phyloP scores from a whole-genome alignment of 208 protist genomes.

The Trypanosoma cruzi region DNA sequence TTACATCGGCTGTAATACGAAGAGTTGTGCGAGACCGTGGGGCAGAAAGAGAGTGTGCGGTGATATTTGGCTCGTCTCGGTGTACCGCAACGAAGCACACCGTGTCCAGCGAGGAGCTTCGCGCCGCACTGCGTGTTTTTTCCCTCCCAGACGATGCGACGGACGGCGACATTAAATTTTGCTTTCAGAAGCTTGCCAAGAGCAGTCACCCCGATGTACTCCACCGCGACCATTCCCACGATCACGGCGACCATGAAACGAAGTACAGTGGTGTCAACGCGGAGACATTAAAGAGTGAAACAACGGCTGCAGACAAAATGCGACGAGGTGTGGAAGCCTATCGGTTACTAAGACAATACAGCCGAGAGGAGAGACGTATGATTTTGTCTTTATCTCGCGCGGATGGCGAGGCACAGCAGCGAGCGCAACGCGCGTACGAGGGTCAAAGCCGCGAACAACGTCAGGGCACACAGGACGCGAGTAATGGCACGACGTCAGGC shows the following conservation, averaged over 20 bases:
- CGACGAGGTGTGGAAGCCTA: conserved; percentile 56
- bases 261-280: conserved; percentile 1
- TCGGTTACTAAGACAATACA: conserved; percentile 43
- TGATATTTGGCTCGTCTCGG: background rate
- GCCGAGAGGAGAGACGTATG: conserved; percentile 35
- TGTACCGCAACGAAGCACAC: conserved; percentile 9
- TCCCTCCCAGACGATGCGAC: conserved; percentile 41
- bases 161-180: conserved; percentile 59
- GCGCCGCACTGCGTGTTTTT: conserved; percentile 41
- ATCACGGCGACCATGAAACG: background rate
- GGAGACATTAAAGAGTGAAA: background rate
- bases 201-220: conserved; percentile 59
- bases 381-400: conserved; percentile 32
- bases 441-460: background rate
- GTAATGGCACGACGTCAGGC: background rate
- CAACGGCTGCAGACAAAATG: conserved; percentile 23
- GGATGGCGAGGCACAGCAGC: conserved; percentile 35
- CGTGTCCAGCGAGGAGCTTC: conserved; percentile 39
- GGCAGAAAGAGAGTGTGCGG: background rate
- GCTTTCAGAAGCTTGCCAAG: conserved; percentile 58
- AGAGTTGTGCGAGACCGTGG: background rate
- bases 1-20: background rate
- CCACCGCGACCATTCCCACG: background rate
- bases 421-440: conserved; percentile 47
- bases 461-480: background rate